These are phyloP conservation scores for Fusarium stilboides DNA, from an alignment of 2,329 filamentous ascomycete species.

Conservation along the genomic window DNA sequence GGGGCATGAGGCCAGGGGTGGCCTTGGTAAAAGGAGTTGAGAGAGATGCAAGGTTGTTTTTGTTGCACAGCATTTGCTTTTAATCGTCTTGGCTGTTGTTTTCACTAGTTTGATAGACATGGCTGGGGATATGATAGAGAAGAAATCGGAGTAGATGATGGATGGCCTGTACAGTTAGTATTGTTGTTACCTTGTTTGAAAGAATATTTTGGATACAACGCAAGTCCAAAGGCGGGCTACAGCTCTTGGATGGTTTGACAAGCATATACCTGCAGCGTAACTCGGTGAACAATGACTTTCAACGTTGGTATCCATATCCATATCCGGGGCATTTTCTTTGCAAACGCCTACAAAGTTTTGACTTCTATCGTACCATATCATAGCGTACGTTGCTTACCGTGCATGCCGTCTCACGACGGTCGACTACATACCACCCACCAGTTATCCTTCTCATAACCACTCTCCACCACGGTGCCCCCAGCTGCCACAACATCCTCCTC, in stretches of 20 bases:
- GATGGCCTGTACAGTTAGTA: constrained; percentile 45
- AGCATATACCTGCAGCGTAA: constrained; percentile 11
- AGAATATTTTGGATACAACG: constrained; percentile 20
- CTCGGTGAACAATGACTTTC: constrained; percentile 17
- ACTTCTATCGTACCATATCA: not conserved
- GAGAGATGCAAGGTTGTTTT: constrained; percentile 29
- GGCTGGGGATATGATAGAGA: constrained; percentile 31
- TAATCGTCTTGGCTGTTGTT: constrained; percentile 15
- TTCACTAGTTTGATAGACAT: constrained; percentile 34
- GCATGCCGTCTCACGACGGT: constrained; percentile 39
- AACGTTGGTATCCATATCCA: constrained; percentile 18
- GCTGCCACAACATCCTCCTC: constrained; percentile 82
- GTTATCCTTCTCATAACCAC: constrained; percentile 96
- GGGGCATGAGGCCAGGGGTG: constrained; percentile 29
- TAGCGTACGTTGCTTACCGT: constrained; percentile 15
- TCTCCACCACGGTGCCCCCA: constrained; percentile 81
- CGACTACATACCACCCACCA: constrained; percentile 86
- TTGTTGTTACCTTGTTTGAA: constrained; percentile 23
- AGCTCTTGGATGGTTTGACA: constrained; percentile 25
- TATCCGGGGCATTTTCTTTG: constrained; percentile 4
- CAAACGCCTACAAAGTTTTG: constrained; percentile 29
- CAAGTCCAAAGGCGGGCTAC: constrained; percentile 11
- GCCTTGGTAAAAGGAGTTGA: constrained; percentile 37
- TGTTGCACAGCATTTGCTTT: constrained; percentile 30
- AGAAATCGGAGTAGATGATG: constrained; percentile 28